phyloP scores from a whole-genome alignment of 2,329 filamentous ascomycete species.

The Boeremia lycopersici region DNA sequence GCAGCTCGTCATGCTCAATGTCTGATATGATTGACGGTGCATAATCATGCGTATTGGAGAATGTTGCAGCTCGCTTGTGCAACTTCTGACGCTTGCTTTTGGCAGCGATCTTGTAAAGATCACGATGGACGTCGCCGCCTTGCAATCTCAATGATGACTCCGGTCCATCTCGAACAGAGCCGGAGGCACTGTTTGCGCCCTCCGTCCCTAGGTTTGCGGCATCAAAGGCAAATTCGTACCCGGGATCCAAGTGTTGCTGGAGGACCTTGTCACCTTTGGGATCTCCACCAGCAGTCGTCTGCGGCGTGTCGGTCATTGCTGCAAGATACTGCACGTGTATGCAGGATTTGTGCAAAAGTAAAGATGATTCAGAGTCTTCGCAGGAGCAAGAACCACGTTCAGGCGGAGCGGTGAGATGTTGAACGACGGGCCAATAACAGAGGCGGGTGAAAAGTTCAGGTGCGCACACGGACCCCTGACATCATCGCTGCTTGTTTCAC shows the following conservation, averaged over 20 bases:
- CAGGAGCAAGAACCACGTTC: slow-evolving; percentile 5
- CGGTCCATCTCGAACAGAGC: slow-evolving; percentile 31
- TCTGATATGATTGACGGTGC: slow-evolving; percentile 28
- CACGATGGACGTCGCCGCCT: slow-evolving; percentile 78
- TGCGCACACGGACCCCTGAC: slow-evolving; percentile 34
- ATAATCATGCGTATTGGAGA: slow-evolving; percentile 60
- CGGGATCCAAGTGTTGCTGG: slow-evolving; percentile 50
- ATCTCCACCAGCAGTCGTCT: slow-evolving; percentile 34
- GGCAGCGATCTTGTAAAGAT: slow-evolving; percentile 75
- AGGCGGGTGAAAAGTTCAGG: slow-evolving; percentile 32
- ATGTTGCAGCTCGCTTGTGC: slow-evolving; percentile 68
- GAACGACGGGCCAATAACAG: slow-evolving; percentile 30
- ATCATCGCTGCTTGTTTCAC: slow-evolving; percentile 27
- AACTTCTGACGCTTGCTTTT: slow-evolving; percentile 53
- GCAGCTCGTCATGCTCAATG: slow-evolving; percentile 45
- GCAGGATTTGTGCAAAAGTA: not conserved
- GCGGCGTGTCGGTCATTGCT: slow-evolving; percentile 39
- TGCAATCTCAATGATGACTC: slow-evolving; percentile 74
- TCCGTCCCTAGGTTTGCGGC: slow-evolving; percentile 33
- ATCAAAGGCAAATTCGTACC: slow-evolving; percentile 51
- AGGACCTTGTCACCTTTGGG: slow-evolving; percentile 47
- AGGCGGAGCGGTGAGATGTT: slow-evolving; percentile 27
- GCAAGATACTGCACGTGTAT: not conserved
- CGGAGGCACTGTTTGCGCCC: slow-evolving; percentile 32
- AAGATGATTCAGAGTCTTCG: slow-evolving; percentile 2